Base-by-base conservation (phyloP, 108 stramenopile species). In the Cyclotella choctawhatcheeana region DNA sequence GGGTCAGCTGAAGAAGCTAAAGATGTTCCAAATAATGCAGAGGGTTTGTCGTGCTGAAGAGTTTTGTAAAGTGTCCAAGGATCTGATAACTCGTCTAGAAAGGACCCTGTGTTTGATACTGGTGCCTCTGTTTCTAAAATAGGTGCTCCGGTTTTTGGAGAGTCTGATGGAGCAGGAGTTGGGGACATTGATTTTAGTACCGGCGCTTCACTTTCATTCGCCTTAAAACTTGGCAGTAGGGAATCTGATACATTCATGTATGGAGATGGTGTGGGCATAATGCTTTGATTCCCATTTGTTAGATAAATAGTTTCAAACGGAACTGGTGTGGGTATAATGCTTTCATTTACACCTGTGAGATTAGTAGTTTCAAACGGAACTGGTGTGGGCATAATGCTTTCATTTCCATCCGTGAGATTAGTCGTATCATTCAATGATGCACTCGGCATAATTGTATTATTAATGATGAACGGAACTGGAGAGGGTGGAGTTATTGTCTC, bases 1-100 rank as follows among this genome's bases (percentile, higher is more conserved):
- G 52, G 62, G 37, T 74, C 64, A 10, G 55, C 32, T 17, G 73
- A 59, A n/a, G 59, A 37, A 20, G 64, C 62, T 0, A 74, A 44
- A 4, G 73, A 65, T 0, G 64, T 58, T 50, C 73, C 73, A 32
- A 58, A 74, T 6, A 31, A 24, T 32, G 45, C 29, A 50, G 50
- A 50, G 21, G 44, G 45, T 51, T 51, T 24, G 25, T 52, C 48
- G 30, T 55, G 51, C 37, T 60, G 20, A 59, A 35, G 16, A 2
- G 58, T 20, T 26, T 21, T 21, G 34, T 35, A 59, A 5, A 59
- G 33, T 12, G 2, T 35, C 58, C 58, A 59, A 18, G 58, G 58
- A 33, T 59, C 58, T 2, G 58, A 59, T 6, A 59, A n/a, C n/a
- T 59, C 58, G 20, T 59, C 58, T 26, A 59, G n/a, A 59, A 26